Evolutionary conservation across 2,329 filamentous ascomycete species (phyloP), one percentile per base, ranked within the genome.

Genomic region (Talaromyces sp.): DNA sequence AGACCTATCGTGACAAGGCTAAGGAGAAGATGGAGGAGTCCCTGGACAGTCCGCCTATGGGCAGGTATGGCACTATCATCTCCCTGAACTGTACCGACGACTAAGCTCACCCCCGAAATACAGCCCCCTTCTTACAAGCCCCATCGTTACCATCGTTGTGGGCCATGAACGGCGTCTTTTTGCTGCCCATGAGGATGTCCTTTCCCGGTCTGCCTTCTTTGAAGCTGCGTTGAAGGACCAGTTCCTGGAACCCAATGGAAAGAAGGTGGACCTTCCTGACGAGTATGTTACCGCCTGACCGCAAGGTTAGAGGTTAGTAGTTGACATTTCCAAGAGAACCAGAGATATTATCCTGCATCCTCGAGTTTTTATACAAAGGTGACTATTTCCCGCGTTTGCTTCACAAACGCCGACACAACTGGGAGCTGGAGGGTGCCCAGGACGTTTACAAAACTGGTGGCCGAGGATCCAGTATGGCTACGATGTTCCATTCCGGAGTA

Each of bases 361-460:
- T 97, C 78, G 92, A 97, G 80, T 97, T 92, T 75, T 85, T 97
- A 65, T 97, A 97, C 87, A 96, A 95, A 81, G 91, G 89, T 65
- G 91, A 96, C 82, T 96, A 96, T 79, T 94, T 89, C 75, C 92
- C 92, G 58, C 89, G 91, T 75, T 82, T 97, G 78, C 72, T 96
- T 66, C 89, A 89, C 83, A 91, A 89, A 82, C 86, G 87, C 75
- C 88, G 85, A 72, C 87, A 89, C 80, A 88, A 87, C 78, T 96
- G 89, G 89, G 86, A 90, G 73, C 89, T 96, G 78, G 91, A 96
- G 83, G 88, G 89, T 74, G 77, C 77, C 66, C 74, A 78, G 73
- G 75, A 81, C 75, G 71, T 77, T 74, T 73, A 75, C 74, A 76
- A 82, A 74, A 74, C 76, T 69, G 79, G 80, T 75, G 81, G 81